phyloP scores from a whole-genome alignment of 352 stramenopile genomes.

The Peronospora destructor region DNA sequence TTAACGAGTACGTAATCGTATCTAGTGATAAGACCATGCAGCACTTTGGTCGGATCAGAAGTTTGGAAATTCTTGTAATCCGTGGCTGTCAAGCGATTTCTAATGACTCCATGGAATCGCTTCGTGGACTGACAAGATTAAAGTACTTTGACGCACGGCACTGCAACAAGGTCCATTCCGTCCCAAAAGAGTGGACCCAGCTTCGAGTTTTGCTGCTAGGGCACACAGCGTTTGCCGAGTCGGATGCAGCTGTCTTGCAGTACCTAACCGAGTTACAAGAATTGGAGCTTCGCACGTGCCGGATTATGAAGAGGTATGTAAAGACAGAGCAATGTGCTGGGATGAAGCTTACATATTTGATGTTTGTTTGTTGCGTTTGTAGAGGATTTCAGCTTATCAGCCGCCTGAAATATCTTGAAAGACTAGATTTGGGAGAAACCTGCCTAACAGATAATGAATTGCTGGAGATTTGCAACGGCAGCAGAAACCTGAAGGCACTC shows the following conservation, averaged over 20 bases:
- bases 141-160: slow-evolving; percentile 68
- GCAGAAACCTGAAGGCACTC: slow-evolving; percentile 37
- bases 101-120: slow-evolving; percentile 28
- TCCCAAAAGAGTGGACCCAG: slow-evolving; percentile 46
- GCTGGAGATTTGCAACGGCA: slow-evolving; percentile 51
- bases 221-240: slow-evolving; percentile 54
- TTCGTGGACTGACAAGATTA: slow-evolving; percentile 30
- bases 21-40: slow-evolving; percentile 28
- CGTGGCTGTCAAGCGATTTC: slow-evolving; percentile 36
- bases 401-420: slow-evolving; percentile 41
- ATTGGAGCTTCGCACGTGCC: slow-evolving; percentile 59
- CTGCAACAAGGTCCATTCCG: slow-evolving; percentile 46
- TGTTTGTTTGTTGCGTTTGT: slow-evolving; percentile 1
- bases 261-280: slow-evolving; percentile 46
- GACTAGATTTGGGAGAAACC: slow-evolving; percentile 54
- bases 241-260: slow-evolving; percentile 50
- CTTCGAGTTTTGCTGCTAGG: slow-evolving; percentile 52
- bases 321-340: not conserved
- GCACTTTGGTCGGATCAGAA: slow-evolving; percentile 30
- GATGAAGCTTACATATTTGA: slow-evolving; percentile 2
- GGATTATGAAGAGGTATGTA: slow-evolving; percentile 59
- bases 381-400: slow-evolving; percentile 73
- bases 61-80: slow-evolving; percentile 38
- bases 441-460: slow-evolving; percentile 50
- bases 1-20: slow-evolving; percentile 1